These are phyloP conservation scores for Tinospora cordifolia DNA, from an alignment of 164 flowering plant genomes.

Conservation along the genomic window DNA sequence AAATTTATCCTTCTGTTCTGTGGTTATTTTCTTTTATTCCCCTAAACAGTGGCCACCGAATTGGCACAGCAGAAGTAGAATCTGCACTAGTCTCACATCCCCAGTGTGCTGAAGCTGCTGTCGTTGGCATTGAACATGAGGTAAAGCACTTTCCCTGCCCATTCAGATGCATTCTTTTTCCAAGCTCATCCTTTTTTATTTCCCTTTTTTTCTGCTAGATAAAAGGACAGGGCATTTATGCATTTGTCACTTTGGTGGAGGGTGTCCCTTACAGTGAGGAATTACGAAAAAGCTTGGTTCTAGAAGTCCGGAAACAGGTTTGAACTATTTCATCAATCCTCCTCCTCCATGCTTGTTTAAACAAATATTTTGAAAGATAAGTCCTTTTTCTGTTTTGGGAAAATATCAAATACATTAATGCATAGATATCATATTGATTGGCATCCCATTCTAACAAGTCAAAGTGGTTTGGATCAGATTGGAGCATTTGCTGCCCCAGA, in stretches of 20 bases:
- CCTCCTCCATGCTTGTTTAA: background rate
- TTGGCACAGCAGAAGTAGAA: slow-evolving; percentile 99
- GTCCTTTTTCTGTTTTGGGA: too few species aligned
- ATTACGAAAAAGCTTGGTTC: slow-evolving; percentile 66
- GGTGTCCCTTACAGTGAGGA: slow-evolving; percentile 94
- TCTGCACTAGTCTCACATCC: slow-evolving; percentile 98
- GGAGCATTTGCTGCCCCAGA: slow-evolving; percentile 99
- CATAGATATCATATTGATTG: background rate
- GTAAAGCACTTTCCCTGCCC: slow-evolving; percentile 27
- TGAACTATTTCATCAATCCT: background rate
- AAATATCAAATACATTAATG: background rate
- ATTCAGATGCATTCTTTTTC: background rate
- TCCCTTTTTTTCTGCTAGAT: slow-evolving; percentile 39
- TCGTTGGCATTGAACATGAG: slow-evolving; percentile 98
- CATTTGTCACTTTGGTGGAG: slow-evolving; percentile 84
- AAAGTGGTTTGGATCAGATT: slow-evolving; percentile 43
- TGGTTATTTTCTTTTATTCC: background rate
- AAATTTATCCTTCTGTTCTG: background rate
- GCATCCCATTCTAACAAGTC: background rate
- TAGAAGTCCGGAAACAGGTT: slow-evolving; percentile 85
- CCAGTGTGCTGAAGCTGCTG: slow-evolving; percentile 98
- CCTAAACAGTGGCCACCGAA: slow-evolving; percentile 86
- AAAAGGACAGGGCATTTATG: slow-evolving; percentile 97
- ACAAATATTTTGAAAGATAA: background rate
- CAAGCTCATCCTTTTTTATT: background rate